phyloP scores from a whole-genome alignment of 1,284 basidiomycete species.

The Sporisorium scitamineum region DNA sequence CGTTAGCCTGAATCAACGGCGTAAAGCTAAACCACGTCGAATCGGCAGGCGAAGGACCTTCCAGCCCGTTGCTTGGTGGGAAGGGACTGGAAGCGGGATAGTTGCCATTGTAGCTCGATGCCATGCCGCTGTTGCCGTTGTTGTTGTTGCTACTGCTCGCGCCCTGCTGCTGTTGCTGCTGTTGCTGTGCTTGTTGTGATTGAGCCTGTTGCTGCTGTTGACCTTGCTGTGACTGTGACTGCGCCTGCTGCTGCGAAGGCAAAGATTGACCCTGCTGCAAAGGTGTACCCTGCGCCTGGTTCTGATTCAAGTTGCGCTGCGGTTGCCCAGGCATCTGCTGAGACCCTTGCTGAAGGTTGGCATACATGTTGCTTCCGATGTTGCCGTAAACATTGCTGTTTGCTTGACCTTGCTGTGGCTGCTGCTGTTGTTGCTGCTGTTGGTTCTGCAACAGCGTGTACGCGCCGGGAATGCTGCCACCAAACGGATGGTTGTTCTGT shows the following conservation, averaged over 20 bases:
- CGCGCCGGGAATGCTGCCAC: constrained; percentile 54
- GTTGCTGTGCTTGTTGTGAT: no score
- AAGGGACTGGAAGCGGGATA: constrained; percentile 35
- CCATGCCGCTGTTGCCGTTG: constrained; percentile 21
- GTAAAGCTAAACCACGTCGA: constrained; percentile 59
- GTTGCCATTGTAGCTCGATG: constrained; percentile 6
- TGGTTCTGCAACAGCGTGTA: constrained; percentile 55
- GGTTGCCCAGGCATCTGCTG: constrained; percentile 22
- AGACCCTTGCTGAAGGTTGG: constrained; percentile 21
- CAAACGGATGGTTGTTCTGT: constrained; percentile 53
- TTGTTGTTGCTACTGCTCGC: constrained; percentile 4
- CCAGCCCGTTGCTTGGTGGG: constrained; percentile 30
- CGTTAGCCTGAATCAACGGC: constrained; percentile 43
- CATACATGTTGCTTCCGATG: constrained; percentile 24
- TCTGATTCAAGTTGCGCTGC: constrained; percentile 25
- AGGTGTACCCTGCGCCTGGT: constrained; percentile 7
- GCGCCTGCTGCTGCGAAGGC: constrained; percentile 12
- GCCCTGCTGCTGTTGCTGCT: constrained; percentile 4
- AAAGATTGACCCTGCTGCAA: constrained; percentile 13
- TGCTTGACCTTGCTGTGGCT: constrained; percentile 16
- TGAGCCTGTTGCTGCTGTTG: constrained; percentile 11
- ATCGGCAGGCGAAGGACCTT: constrained; percentile 52
- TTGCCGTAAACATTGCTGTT: constrained; percentile 18
- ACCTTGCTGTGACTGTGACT: constrained; percentile 4
- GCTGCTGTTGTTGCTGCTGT: constrained; percentile 24